These are phyloP conservation scores for Gryganskiella cystojenkinii DNA, from an alignment of 192 early-diverging fungal genomes.

Conservation along the genomic window DNA sequence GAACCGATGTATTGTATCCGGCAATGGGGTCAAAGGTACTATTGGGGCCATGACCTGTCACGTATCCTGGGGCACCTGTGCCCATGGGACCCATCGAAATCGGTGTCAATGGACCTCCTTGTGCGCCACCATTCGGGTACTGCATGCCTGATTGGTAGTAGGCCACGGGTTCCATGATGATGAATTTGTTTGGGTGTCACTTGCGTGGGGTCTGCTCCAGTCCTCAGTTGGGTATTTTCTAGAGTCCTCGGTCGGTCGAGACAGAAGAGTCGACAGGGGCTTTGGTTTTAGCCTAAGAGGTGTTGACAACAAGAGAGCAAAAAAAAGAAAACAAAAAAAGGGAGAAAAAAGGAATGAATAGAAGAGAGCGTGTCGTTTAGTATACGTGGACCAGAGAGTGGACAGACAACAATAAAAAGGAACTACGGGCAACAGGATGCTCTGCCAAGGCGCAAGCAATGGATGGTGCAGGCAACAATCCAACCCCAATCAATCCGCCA, in stretches of 20 bases:
- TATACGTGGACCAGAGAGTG: too few species aligned
- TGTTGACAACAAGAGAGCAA: neutral
- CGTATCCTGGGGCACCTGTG: conserved; percentile 20
- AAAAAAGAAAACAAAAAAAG: neutral
- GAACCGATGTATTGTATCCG: neutral
- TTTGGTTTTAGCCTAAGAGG: neutral
- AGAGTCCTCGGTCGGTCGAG: neutral
- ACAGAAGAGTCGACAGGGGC: neutral
- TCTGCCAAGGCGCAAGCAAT: too few species aligned
- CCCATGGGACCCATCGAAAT: conserved; percentile 29
- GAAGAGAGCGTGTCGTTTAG: too few species aligned
- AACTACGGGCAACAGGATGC: too few species aligned
- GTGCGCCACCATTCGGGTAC: conserved; percentile 33
- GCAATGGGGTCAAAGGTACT: conserved; percentile 13
- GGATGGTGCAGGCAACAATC: too few species aligned
- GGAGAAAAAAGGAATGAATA: too few species aligned
- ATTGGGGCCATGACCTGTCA: conserved; percentile 2
- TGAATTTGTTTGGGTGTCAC: conserved; percentile 9
- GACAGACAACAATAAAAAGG: too few species aligned
- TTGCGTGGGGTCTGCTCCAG: too few species aligned
- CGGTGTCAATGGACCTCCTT: conserved; percentile 20
- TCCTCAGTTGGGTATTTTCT: too few species aligned
- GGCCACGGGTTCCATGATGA: conserved; percentile 29
- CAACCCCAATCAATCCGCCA: too few species aligned
- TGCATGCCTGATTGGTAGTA: conserved; percentile 36